phyloP scores from a whole-genome alignment of 2,329 filamentous ascomycete genomes.

The Xylaria arbuscula region DNA sequence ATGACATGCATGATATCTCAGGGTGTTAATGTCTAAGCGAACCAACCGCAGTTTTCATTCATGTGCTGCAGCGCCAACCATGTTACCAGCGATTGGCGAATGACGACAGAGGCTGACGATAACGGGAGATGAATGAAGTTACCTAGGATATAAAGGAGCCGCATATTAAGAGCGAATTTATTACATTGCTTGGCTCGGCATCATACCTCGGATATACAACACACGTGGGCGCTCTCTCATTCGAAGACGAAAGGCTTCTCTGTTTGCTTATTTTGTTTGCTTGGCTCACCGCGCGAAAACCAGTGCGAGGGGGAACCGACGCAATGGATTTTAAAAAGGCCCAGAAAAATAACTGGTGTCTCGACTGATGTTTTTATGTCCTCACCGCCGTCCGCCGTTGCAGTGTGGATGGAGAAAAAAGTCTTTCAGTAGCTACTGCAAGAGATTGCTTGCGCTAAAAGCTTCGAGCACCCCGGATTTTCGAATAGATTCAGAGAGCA shows the following conservation, averaged over 20 bases:
- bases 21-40: slow-evolving; percentile 28
- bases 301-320: background rate
- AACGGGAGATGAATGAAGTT: background rate
- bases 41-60: slow-evolving; percentile 21
- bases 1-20: slow-evolving; percentile 35
- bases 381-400: slow-evolving; percentile 8
- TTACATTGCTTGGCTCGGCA: slow-evolving; percentile 3
- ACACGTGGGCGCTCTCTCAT: background rate
- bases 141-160: slow-evolving; percentile 30
- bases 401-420: slow-evolving; percentile 17
- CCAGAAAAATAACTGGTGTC: background rate
- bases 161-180: slow-evolving; percentile 30
- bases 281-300: background rate
- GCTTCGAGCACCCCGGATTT: slow-evolving; percentile 33
- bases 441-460: slow-evolving; percentile 17
- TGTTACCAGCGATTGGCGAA: slow-evolving; percentile 20
- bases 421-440: slow-evolving; percentile 12
- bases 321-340: background rate
- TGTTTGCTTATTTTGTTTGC: slow-evolving; percentile 6
- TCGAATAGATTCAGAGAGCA: slow-evolving; percentile 4
- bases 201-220: slow-evolving; percentile 6
- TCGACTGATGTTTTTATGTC: slow-evolving; percentile 7
- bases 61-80: slow-evolving; percentile 19
- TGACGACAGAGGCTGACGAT: slow-evolving; percentile 13
- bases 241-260: background rate